Base-by-base conservation (phyloP, 441 rosid species). In the Hura crepitans region DNA sequence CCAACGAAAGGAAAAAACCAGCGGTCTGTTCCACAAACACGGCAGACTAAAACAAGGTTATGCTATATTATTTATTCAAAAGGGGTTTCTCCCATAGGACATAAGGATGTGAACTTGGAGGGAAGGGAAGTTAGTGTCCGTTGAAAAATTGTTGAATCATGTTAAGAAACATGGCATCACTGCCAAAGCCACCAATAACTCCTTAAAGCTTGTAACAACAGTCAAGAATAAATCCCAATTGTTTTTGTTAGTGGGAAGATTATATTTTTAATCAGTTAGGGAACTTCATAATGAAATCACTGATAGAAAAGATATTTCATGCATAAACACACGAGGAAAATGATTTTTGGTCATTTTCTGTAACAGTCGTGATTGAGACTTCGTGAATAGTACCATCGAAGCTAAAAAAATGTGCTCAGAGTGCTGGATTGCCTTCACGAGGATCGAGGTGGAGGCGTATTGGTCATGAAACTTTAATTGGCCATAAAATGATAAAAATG, bases 41-140 rank as follows among this genome's bases (percentile, higher is more conserved):
- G 10, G 37, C 28, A 66, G 42, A 64, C 50, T 18, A 35, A n/a
- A 43, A 25, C 15, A 3, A 25, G 33, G 15, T 43, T 13, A 49
- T 5, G 6, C 35, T 30, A 18, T 20, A 31, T 45, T 13, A 42
- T 67, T 74, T 68, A 91, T 37, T 83, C 87, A 66, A 89, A 89
- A 8, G 93, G 92, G 72, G 87, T 86, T 72, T 89, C 85, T 73
- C 83, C 75, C 54, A 20, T 28, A 2, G 85, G n/a, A n/a, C n/a
- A n/a, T n/a, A 82, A 72, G 75, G 61, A 80, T 63, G 82, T 72
- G 81, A 74, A 73, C 62, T 72, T 71, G 79, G 18, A 28, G 80
- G 20, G 11, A 73, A 71, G 27, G 83, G 66, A 62, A 37, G 76
- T 30, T 76, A 55, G 76, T 70, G 80, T 74, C 81, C 81, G 35